Evolutionary conservation across 805 yeast genomes (phyloP), one percentile per base, ranked within the genome.

Genomic region (Schizosaccharomyces octosporus): DNA sequence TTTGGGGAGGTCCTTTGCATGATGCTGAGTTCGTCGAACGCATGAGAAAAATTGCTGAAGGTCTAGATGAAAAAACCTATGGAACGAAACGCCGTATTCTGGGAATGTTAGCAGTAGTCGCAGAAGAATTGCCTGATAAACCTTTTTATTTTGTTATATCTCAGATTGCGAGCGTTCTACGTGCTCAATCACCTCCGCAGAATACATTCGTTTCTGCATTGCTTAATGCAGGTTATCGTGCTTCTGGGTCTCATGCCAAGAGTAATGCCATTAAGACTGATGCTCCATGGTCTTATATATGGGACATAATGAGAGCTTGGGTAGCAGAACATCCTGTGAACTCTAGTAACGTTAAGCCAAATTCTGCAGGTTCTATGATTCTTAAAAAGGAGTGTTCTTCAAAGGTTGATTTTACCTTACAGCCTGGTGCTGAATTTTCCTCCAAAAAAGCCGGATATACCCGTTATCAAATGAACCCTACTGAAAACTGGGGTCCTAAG

Each of bases 401-500:
- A 60, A 67, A 66, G 41, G 70, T 71, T 62, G 79, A 83, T 45
- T 88, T 90, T 67, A 82, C 80, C 29, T 63, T 61, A 72, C 78
- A 48, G 81, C 82, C 71, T 78, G 78, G 61, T 72, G 79, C 88
- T 63, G 76, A 74, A 21, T 76, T 74, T 59, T 72, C 88, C 62
- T 73, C 87, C 61, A 78, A 96, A 67, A 82, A 79, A 64, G 77
- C 87, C 63, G 87, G 87, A 72, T 80, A 90, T 69, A 87, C 87
- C 15, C 77, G 96, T 67, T 90, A 78, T 72, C 98, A 89, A 70
- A 88, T 82, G 68, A 90, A 89, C 68, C 99, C 99, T 17, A 79
- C 87, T 0, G 86, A 85, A 69, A 83, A 86, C 70, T 93, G 99
- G 99, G 99, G 99, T 1, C 99, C 97, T 45, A 87, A 85, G 73